phyloP scores from a whole-genome alignment of 2,329 filamentous ascomycete genomes.

The Cladorrhinum sp. region DNA sequence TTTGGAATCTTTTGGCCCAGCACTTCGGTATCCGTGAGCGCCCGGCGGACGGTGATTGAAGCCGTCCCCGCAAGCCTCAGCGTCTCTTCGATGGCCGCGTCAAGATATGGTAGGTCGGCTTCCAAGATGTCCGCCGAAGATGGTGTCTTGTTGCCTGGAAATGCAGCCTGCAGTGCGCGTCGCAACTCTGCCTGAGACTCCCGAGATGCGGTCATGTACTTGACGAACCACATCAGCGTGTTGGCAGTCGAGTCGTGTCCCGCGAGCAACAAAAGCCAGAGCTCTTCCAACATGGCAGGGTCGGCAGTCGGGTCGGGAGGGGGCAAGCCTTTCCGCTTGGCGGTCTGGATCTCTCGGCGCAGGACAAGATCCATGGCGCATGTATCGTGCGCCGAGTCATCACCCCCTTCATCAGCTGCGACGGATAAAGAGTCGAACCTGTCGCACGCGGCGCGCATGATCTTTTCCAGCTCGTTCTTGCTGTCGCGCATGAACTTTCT shows the following conservation, averaged over 20 bases:
- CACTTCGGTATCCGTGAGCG: slow-evolving; percentile 37
- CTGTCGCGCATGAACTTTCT: slow-evolving; percentile 22
- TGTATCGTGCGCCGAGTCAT: slow-evolving; percentile 3
- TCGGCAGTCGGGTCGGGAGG: slow-evolving; percentile 28
- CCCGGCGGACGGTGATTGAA: slow-evolving; percentile 28
- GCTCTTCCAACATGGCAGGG: slow-evolving; percentile 29
- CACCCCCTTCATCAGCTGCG: slow-evolving; percentile 2
- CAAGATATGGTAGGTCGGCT: slow-evolving; percentile 38
- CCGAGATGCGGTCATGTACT: slow-evolving; percentile 20
- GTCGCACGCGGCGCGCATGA: slow-evolving; percentile 12
- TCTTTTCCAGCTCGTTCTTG: slow-evolving; percentile 24
- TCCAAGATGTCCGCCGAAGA: slow-evolving; percentile 17
- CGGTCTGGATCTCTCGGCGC: slow-evolving; percentile 13
- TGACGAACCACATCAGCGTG: slow-evolving; percentile 26
- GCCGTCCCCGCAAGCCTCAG: slow-evolving; percentile 34
- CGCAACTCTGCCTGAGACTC: slow-evolving; percentile 17
- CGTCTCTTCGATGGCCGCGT: slow-evolving; percentile 41
- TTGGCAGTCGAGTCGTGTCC: slow-evolving; percentile 41
- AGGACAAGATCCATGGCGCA: slow-evolving; percentile 22
- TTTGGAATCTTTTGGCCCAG: slow-evolving; percentile 34
- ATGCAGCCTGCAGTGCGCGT: slow-evolving; percentile 22
- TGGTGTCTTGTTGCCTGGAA: slow-evolving; percentile 18
- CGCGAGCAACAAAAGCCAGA: slow-evolving; percentile 24
- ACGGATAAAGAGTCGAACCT: slow-evolving; percentile 8
- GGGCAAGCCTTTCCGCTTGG: slow-evolving; percentile 27